A percentile compares a stretch with the other conserved stretches of the same genome.
phyloP scores from a whole-genome alignment of 1,139 yeast species.

The Blastobotrys capitulatus region DNA sequence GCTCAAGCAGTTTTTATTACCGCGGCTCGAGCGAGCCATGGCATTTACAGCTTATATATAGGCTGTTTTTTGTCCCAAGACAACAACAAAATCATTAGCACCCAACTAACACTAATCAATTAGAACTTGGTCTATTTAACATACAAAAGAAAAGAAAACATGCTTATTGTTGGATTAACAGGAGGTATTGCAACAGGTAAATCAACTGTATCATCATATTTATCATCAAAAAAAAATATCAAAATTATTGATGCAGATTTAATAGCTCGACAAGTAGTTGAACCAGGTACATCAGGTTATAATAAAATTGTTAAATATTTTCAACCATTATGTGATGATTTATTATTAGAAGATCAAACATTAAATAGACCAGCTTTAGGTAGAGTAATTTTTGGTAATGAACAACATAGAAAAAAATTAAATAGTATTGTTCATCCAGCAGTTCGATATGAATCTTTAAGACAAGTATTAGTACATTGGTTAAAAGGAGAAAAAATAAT shows the following conservation, averaged over 20 bases:
- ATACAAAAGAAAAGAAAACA: no score
- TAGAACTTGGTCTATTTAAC: no score
- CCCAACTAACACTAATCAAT: no score
- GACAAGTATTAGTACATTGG: conserved; percentile 57
- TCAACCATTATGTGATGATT: conserved; percentile 46
- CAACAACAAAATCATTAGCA: no score
- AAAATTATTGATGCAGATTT: conserved; percentile 83
- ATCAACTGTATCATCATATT: conserved; percentile 70
- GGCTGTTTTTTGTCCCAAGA: no score
- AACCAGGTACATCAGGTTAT: conserved; percentile 73
- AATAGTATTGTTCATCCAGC: conserved; percentile 89
- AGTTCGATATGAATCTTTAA: conserved; percentile 61
- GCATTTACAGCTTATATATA: no score
- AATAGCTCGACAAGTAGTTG: conserved; percentile 79
- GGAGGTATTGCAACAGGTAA: conserved; percentile 98
- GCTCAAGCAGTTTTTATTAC: no score
- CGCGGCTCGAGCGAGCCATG: no score
- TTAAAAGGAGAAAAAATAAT: conserved; percentile 48
- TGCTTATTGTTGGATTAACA: conserved; percentile 89
- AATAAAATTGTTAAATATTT: conserved; percentile 58
- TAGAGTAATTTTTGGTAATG: conserved; percentile 67
- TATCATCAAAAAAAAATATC: conserved; percentile 47
- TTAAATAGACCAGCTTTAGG: conserved; percentile 70
- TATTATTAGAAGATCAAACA: conserved; percentile 47
- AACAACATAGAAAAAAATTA: conserved; percentile 44